Evolutionary conservation across 306 rosid species (phyloP).

Genomic region (Hylodesmum podocarpum): DNA sequence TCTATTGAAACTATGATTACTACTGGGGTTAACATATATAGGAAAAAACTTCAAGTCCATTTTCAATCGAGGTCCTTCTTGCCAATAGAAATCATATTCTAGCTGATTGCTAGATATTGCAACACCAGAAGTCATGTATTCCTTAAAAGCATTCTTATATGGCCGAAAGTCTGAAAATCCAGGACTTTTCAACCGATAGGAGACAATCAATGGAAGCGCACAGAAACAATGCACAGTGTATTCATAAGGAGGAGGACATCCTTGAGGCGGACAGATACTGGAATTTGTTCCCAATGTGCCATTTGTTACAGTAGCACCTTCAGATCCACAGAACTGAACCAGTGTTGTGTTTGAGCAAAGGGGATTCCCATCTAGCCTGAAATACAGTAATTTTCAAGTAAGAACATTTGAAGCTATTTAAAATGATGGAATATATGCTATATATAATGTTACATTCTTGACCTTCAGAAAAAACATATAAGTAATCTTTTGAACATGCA

Average conservation of each 20-base stretch:
- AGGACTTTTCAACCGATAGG: constrained; percentile 91
- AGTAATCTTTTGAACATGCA: constrained; percentile 1
- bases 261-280: constrained; percentile 41
- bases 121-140: constrained; percentile 54
- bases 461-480: constrained; percentile 8
- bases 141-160: constrained; percentile 38
- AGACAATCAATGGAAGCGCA: constrained; percentile 61
- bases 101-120: constrained; percentile 47
- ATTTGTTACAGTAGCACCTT: constrained; percentile 19
- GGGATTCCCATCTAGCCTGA: constrained; percentile 95
- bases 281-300: constrained; percentile 21
- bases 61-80: constrained; percentile 71
- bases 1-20: constrained; percentile 35
- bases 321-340: constrained; percentile 52
- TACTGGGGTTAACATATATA: constrained; percentile 15
- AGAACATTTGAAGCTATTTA: not conserved
- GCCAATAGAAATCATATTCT: constrained; percentile 52
- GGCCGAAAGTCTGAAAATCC: constrained; percentile 68
- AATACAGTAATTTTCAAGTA: constrained; percentile 26
- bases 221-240: constrained; percentile 57
- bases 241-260: constrained; percentile 73
- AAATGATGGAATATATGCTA: not conserved
- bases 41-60: constrained; percentile 81
- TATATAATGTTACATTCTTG: constrained; percentile 11
- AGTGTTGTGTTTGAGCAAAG: constrained; percentile 52